These are phyloP conservation scores for Aspergillus sp. DNA, from an alignment of 2,329 filamentous ascomycete genomes.

Conservation along the genomic window DNA sequence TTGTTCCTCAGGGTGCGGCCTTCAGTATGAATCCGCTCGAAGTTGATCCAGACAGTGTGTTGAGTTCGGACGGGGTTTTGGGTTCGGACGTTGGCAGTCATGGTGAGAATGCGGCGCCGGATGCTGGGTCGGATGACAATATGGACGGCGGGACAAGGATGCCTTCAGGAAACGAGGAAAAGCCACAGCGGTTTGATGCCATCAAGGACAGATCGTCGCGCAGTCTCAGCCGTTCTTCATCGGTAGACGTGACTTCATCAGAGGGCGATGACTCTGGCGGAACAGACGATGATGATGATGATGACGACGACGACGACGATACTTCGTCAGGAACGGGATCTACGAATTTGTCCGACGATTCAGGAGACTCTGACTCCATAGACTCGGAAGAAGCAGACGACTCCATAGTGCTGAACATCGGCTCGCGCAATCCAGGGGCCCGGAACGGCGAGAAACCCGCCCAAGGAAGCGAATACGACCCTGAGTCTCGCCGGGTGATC, in stretches of 20 bases:
- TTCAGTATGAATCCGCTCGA: constrained; percentile 26
- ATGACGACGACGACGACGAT: constrained; percentile 14
- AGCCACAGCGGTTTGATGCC: constrained; percentile 20
- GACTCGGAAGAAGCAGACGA: constrained; percentile 32
- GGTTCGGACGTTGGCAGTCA: constrained; percentile 9
- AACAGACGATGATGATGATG: constrained; percentile 6
- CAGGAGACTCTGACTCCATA: constrained; percentile 22
- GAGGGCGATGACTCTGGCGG: constrained; percentile 4
- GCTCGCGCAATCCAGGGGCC: constrained; percentile 9
- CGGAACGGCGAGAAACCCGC: constrained; percentile 7
- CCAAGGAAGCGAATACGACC: constrained; percentile 14
- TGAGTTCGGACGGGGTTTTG: constrained; percentile 20
- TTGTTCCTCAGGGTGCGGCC: constrained; percentile 27
- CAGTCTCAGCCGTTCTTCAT: constrained; percentile 21
- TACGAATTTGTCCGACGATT: constrained; percentile 16
- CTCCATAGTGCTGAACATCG: constrained; percentile 36
- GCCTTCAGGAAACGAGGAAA: constrained; percentile 21
- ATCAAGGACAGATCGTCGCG: constrained; percentile 32
- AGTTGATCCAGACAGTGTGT: constrained; percentile 23
- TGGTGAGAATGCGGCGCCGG: constrained; percentile 12
- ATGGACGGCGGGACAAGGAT: constrained; percentile 35
- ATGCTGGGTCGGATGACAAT: constrained; percentile 38
- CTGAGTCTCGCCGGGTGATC: constrained; percentile 10
- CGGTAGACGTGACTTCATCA: background rate
- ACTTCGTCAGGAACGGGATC: constrained; percentile 5